A percentile compares a stretch with the other conserved stretches of the same genome.
phyloP scores from a whole-genome alignment of 1,139 yeast genomes.

The Zygosaccharomyces sapae region DNA sequence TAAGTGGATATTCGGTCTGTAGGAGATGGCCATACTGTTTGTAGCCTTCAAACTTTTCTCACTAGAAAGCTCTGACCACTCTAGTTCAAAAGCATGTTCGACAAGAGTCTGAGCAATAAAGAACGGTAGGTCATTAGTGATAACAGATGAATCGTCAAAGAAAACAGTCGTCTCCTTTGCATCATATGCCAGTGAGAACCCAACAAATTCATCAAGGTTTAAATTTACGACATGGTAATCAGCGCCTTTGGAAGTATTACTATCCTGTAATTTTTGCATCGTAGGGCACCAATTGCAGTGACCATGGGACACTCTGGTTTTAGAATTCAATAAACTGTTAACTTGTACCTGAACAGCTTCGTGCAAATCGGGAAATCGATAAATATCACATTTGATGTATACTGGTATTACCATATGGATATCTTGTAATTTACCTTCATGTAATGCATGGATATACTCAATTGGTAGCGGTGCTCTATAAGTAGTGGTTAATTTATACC shows the following conservation, averaged over 20 bases:
- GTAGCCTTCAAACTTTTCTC: constrained; percentile 4
- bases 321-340: constrained; percentile 23
- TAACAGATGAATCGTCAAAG: constrained; percentile 48
- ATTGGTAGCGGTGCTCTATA: constrained; percentile 72
- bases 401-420: constrained; percentile 45
- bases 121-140: constrained; percentile 57
- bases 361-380: constrained; percentile 43
- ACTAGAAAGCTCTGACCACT: constrained; percentile 35
- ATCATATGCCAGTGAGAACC: constrained; percentile 30
- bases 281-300: constrained; percentile 30
- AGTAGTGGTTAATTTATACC: constrained; percentile 65
- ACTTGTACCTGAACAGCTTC: constrained; percentile 43
- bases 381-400: constrained; percentile 40
- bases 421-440: constrained; percentile 31
- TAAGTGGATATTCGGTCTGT: constrained; percentile 60
- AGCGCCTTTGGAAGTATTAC: constrained; percentile 10
- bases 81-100: constrained; percentile 51
- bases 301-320: constrained; percentile 29
- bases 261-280: constrained; percentile 17
- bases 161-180: constrained; percentile 45
- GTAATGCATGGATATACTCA: constrained; percentile 45
- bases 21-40: constrained; percentile 44
- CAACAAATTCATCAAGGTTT: constrained; percentile 28
- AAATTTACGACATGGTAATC: constrained; percentile 31
- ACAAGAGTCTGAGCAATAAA: constrained; percentile 54